phyloP scores from a whole-genome alignment of 352 stramenopile genomes.

The Hyaloperonospora brassicae region DNA sequence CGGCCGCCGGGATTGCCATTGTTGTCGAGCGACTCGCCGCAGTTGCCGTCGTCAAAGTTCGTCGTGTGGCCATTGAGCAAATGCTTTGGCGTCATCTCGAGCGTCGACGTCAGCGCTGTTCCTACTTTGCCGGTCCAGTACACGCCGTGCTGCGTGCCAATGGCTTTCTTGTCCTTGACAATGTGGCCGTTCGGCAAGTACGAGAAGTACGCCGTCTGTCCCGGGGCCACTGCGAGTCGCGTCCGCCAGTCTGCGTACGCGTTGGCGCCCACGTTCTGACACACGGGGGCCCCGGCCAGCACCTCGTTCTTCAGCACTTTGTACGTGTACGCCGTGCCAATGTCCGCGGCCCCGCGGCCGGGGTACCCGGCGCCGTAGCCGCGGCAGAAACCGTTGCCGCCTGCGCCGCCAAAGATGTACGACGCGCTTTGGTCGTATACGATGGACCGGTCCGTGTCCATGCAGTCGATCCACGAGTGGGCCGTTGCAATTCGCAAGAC shows the following conservation, averaged over 20 bases:
- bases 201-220: slow-evolving; percentile 37
- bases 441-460: slow-evolving; percentile 50
- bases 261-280: slow-evolving; percentile 35
- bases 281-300: slow-evolving; percentile 39
- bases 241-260: slow-evolving; percentile 54
- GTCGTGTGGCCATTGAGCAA: slow-evolving; percentile 38
- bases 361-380: slow-evolving; percentile 57
- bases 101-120: slow-evolving; percentile 35
- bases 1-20: slow-evolving; percentile 35
- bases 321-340: slow-evolving; percentile 52
- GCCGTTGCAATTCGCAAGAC: slow-evolving; percentile 18
- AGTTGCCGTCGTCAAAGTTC: slow-evolving; percentile 57
- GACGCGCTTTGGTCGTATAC: slow-evolving; percentile 51
- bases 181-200: slow-evolving; percentile 59
- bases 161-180: slow-evolving; percentile 59
- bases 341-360: slow-evolving; percentile 37
- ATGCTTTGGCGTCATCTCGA: slow-evolving; percentile 38
- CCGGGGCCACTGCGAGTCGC: slow-evolving; percentile 33
- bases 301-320: slow-evolving; percentile 67
- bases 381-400: slow-evolving; percentile 53
- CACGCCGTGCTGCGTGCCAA: slow-evolving; percentile 47
- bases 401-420: slow-evolving; percentile 68
- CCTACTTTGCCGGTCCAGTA: slow-evolving; percentile 51
- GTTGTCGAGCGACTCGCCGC: slow-evolving; percentile 41
- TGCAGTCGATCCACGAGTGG: slow-evolving; percentile 65